These are phyloP conservation scores for Didymosphaeria variabile DNA, from an alignment of 2,329 filamentous ascomycete species.

Conservation along the genomic window DNA sequence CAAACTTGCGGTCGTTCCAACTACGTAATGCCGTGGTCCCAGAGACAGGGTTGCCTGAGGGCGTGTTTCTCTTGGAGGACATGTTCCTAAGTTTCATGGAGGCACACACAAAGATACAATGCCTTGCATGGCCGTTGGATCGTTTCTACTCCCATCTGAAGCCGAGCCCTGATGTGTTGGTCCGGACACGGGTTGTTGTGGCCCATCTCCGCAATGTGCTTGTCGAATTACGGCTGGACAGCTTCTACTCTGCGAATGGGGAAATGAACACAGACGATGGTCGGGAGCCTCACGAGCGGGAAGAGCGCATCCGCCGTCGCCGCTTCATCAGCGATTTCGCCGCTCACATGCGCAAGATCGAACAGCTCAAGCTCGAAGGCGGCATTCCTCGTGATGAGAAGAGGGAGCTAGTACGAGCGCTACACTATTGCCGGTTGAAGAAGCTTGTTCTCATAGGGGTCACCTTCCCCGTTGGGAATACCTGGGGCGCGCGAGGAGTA, in stretches of 20 bases:
- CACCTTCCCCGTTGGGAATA: conserved; percentile 55
- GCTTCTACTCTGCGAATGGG: conserved; percentile 39
- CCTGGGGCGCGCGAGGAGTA: conserved; percentile 51
- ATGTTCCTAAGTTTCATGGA: conserved; percentile 55
- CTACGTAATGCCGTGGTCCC: conserved; percentile 54
- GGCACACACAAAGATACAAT: conserved; percentile 54
- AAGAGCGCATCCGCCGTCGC: conserved; percentile 40
- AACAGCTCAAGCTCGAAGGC: conserved; percentile 58
- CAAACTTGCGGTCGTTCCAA: conserved; percentile 56
- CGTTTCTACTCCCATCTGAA: conserved; percentile 52
- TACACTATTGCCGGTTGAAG: conserved; percentile 52
- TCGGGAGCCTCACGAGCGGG: conserved; percentile 23
- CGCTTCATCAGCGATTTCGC: conserved; percentile 56
- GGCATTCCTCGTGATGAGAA: conserved; percentile 58
- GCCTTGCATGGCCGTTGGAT: conserved; percentile 58
- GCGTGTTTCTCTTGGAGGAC: conserved; percentile 50
- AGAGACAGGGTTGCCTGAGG: conserved; percentile 47
- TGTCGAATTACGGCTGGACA: conserved; percentile 55
- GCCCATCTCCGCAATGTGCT: conserved; percentile 52
- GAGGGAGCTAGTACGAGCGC: conserved; percentile 54
- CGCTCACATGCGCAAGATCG: conserved; percentile 51
- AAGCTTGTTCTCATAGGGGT: conserved; percentile 59
- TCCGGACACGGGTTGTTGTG: conserved; percentile 43
- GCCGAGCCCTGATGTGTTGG: conserved; percentile 33
- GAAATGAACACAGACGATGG: conserved; percentile 43